Evolutionary conservation across 306 rosid genomes (phyloP), one percentile per base, ranked within the genome.

Genomic region (Quercus variabilis): DNA sequence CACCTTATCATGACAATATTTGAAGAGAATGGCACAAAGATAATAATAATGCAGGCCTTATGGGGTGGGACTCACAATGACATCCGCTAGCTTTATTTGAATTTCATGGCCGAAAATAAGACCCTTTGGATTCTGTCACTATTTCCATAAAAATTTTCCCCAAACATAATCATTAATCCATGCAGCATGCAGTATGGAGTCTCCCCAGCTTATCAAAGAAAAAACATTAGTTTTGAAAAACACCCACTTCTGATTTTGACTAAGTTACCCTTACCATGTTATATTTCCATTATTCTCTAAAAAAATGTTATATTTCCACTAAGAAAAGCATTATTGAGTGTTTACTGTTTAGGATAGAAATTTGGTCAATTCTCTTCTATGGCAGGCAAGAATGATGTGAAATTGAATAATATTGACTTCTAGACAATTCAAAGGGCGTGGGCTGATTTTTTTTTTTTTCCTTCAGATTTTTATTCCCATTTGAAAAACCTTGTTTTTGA

Each of bases 131-230:
- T 87, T 77, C 84, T 85, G 71, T 77, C 60, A 19, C 38, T 67
- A 58, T 81, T 49, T 80, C 26, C 63, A 31, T 28, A 6, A 69
- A 73, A 70, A 70, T 76, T 81, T 77, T 65, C 87, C 77, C 68
- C 81, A 43, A 88, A 81, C 94, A 90, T 76, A 84, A 88, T 90
- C 78, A 92, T 86, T 89, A 71, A 30, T 82, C 78, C 76, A 80
- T 74, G 79, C 21, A 79, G 65, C 68, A 69, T 31, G 72, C 51
- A 59, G 67, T 4, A 11, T 20, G 71, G 58, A 71, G n/a, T 77
- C 78, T 78, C 49, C 49, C 73, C 58, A 31, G 74, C 84, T 72
- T 49, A 81, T 81, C 84, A 81, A 81, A 76, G 67, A 52, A 23
- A 78, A 23, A 78, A 60, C 57, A 35, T 7, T 2, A 19, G 41